Base-by-base conservation (phyloP, 2,329 filamentous ascomycete species). In the Clarireedia monteithiana region DNA sequence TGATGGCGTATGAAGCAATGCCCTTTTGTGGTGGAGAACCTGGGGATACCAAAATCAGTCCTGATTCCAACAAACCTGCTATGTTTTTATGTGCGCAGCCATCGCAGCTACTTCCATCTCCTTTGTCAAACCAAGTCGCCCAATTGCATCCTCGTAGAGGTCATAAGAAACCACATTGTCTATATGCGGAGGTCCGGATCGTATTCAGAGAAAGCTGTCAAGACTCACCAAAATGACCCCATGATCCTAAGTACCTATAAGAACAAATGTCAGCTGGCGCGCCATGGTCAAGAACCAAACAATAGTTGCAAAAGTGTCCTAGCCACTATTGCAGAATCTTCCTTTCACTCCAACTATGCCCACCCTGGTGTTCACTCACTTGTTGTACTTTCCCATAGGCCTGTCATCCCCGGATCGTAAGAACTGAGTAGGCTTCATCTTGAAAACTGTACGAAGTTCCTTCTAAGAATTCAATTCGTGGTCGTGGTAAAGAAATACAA, bases 1-100 rank as follows among this genome's bases (percentile, higher is more conserved):
- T 86, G 65, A 99, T 71, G 64, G 85, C 81, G 76, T 95, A 97
- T 68, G 78, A 77, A 56, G 77, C 75, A 66, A 86, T 81, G 58
- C 83, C 83, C 72, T 78, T 83, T 71, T 85, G 82, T 72, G 79
- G 78, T 71, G 74, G 69, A 66, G 77, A 76, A 69, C 80, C 80
- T 83, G 67, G 59, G 40, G 52, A 48, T 63, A 70, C 54, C 68
- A 67, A 64, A 53, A 60, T 62, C 53, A 60, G 61, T 38, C 50
- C 12, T 44, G 12, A 20, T 38, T 23, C 34, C n/a, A 9, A 23
- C 47, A 34, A 34, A 34, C 12, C 30, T 34, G 12, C 30, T 12
- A 9, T 34, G 10, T 12, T 34, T 9, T 12, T 34, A 34, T 34
- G 10, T 9, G 30, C 30, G 10, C 39, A 15, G 3, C 17, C 15